Percentiles rank a stretch among this genome's conserved stretches.
phyloP scores from a whole-genome alignment of 805 yeast genomes.

The Tetrapisispora phaffii region DNA sequence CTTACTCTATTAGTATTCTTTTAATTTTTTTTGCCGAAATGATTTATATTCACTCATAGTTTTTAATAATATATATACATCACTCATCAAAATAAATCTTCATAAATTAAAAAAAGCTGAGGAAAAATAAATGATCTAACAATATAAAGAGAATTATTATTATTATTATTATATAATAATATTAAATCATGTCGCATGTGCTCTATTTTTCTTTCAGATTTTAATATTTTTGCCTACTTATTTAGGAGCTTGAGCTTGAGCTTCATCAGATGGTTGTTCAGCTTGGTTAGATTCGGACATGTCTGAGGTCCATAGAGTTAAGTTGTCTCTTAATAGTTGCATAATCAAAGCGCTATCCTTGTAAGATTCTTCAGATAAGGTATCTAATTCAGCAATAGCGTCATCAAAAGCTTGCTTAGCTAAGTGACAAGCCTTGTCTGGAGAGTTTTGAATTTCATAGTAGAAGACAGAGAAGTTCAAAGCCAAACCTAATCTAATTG shows the following conservation, averaged over 20 bases:
- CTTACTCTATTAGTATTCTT: not conserved
- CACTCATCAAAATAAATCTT: slow-evolving; percentile 3
- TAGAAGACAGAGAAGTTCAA: slow-evolving; percentile 95
- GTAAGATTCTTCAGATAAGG: slow-evolving; percentile 94
- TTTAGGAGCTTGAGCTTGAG: slow-evolving; percentile 6
- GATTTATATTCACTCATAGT: slow-evolving; percentile 3
- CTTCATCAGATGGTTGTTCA: slow-evolving; percentile 32
- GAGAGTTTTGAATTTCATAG: slow-evolving; percentile 95
- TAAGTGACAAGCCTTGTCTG: slow-evolving; percentile 97
- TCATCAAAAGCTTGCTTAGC: slow-evolving; percentile 99
- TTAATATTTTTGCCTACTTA: not conserved
- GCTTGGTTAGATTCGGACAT: slow-evolving; percentile 74
- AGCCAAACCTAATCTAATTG: slow-evolving; percentile 95
- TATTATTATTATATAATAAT: not conserved
- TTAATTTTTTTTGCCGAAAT: slow-evolving; percentile 1
- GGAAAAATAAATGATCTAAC: not conserved
- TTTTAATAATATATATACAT: slow-evolving; percentile 4
- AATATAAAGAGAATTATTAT: not conserved
- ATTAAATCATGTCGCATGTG: slow-evolving; percentile 1
- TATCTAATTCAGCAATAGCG: slow-evolving; percentile 97
- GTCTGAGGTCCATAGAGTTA: slow-evolving; percentile 95
- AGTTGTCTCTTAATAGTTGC: slow-evolving; percentile 97
- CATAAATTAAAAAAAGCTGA: not conserved
- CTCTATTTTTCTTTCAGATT: not conserved
- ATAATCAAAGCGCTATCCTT: slow-evolving; percentile 96